Evolutionary conservation across 768 basidiomycete species (phyloP).

Genomic region (Suillus americanus): DNA sequence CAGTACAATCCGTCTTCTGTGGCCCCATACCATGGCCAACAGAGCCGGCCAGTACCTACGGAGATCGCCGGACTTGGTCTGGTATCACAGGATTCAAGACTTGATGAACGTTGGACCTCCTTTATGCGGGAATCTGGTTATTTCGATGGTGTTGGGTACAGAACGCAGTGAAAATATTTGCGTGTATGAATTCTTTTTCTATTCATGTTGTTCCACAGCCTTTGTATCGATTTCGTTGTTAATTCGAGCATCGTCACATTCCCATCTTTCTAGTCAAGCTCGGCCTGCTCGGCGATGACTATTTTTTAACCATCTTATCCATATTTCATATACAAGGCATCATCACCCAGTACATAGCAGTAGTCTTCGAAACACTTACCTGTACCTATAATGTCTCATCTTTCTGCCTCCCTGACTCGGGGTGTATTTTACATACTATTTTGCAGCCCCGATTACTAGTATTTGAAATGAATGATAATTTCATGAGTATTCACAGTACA

Average conservation of each 20-base stretch:
- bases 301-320: not conserved
- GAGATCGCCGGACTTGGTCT: conserved; percentile 63
- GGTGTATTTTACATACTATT: not conserved
- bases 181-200: not conserved
- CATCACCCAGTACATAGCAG: not conserved
- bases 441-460: not conserved
- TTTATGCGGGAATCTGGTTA: conserved; percentile 61
- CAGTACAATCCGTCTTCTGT: conserved; percentile 18
- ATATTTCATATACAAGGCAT: not conserved
- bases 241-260: not conserved
- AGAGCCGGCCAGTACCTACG: conserved; percentile 30
- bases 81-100: conserved; percentile 51
- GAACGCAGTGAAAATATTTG: conserved; percentile 16
- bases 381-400: not conserved
- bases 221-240: not conserved
- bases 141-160: conserved; percentile 35
- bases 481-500: too few relatives aligned
- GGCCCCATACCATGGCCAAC: conserved; percentile 4
- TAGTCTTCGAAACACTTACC: not conserved
- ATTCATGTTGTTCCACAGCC: not conserved
- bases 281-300: not conserved
- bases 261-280: not conserved
- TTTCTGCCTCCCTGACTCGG: not conserved
- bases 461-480: not conserved
- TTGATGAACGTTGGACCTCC: conserved; percentile 59